Conservation (phyloP, 768 basidiomycete species). For the Suillus subaureus region DNA sequence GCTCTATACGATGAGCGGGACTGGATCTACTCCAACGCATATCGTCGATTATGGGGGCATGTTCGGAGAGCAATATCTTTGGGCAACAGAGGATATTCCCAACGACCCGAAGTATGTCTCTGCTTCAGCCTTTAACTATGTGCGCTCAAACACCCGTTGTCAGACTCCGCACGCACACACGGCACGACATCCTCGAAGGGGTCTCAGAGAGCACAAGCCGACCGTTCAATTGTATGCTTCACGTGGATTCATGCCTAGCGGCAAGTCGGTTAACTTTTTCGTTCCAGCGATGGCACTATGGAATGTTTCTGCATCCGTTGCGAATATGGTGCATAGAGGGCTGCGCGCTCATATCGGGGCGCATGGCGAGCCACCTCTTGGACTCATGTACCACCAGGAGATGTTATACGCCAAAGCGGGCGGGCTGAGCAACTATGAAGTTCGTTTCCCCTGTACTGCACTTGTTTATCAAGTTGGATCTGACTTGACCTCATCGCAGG, state of each 20-base stretch:
- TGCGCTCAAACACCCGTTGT: neutral
- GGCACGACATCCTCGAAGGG: conserved; percentile 64
- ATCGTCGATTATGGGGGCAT: conserved; percentile 78
- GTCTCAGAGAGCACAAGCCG: conserved; percentile 63
- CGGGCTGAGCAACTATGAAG: conserved; percentile 73
- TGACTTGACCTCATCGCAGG: conserved; percentile 38
- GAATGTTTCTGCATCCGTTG: conserved; percentile 69
- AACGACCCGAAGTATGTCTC: conserved; percentile 63
- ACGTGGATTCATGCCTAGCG: neutral
- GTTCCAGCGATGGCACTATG: conserved; percentile 59
- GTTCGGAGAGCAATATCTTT: conserved; percentile 67
- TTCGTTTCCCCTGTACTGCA: conserved; percentile 21
- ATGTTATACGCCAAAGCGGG: conserved; percentile 66
- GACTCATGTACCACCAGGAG: conserved; percentile 77
- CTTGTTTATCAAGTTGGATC: neutral
- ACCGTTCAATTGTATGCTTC: conserved; percentile 55
- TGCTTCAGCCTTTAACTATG: neutral
- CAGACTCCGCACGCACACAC: conserved; percentile 64
- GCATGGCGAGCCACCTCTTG: conserved; percentile 73
- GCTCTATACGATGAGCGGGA: conserved; percentile 67
- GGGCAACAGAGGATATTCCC: conserved; percentile 66
- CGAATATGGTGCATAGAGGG: conserved; percentile 68
- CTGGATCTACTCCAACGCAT: conserved; percentile 74
- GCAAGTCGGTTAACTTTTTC: conserved; percentile 5
- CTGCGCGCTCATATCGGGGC: conserved; percentile 69